Conservation (phyloP, 2,329 filamentous ascomycete species). For the Botrytis medusae region DNA sequence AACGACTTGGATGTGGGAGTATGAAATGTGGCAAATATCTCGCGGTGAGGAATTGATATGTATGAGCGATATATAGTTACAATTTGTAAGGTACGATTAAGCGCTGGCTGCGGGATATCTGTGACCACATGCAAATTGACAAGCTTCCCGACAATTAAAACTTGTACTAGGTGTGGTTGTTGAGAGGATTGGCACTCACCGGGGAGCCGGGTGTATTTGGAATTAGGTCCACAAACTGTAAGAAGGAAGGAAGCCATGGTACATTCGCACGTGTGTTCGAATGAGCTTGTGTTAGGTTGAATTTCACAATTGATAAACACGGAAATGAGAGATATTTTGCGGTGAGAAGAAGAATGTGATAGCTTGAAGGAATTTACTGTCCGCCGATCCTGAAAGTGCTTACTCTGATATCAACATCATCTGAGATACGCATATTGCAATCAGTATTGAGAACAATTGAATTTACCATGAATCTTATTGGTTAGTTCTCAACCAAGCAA, state of each 20-base stretch:
- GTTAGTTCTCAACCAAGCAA: constrained; percentile 4
- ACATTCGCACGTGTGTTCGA: constrained; percentile 2
- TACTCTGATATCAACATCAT: constrained; percentile 11
- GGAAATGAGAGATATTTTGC: background rate
- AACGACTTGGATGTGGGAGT: background rate
- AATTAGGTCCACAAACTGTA: background rate
- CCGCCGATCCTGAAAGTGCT: background rate
- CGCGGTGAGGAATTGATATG: background rate
- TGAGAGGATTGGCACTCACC: background rate
- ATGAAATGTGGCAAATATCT: background rate
- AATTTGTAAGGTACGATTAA: background rate
- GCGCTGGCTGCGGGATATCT: background rate
- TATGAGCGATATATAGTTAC: background rate
- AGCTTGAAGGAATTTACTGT: background rate
- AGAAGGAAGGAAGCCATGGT: background rate
- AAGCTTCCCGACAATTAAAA: background rate
- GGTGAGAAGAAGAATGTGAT: constrained; percentile 9
- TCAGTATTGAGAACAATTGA: background rate
- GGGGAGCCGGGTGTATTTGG: background rate
- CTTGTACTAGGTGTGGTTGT: background rate
- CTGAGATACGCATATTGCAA: background rate
- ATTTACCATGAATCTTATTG: background rate
- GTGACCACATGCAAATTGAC: background rate
- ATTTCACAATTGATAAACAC: background rate
- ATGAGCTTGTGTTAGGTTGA: constrained; percentile 1